Conservation (phyloP, 257 asterid species). For the Salvia splendens region DNA sequence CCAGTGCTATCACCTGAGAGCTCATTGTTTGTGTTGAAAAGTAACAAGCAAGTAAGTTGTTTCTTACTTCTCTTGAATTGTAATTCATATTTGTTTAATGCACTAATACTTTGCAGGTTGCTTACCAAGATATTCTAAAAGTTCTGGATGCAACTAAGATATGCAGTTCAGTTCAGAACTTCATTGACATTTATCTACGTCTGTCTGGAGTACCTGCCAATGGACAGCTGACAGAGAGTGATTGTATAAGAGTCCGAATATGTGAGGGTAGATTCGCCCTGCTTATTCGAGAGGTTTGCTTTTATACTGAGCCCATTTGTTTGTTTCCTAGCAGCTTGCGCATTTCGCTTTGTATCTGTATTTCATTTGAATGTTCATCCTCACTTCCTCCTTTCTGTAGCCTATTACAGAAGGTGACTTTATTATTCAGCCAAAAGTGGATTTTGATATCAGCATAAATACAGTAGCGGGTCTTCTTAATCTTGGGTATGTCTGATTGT, state of each 20-base stretch:
- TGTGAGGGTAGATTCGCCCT: constrained; percentile 97
- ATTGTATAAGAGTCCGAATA: constrained; percentile 89
- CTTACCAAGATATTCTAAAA: constrained; percentile 83
- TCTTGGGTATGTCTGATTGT: constrained; percentile 73
- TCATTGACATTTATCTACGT: constrained; percentile 77
- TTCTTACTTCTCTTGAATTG: constrained; percentile 25
- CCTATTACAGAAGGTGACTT: constrained; percentile 95
- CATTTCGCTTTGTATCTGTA: constrained; percentile 18
- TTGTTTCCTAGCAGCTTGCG: constrained; percentile 20
- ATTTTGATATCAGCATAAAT: constrained; percentile 97
- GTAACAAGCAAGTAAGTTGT: constrained; percentile 73
- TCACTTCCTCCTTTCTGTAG: constrained; percentile 41
- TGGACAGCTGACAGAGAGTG: constrained; percentile 86
- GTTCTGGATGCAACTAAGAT: constrained; percentile 90
- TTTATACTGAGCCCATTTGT: constrained; percentile 4
- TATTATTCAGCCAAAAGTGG: constrained; percentile 98
- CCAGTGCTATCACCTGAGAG: constrained; percentile 99
- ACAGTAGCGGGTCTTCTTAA: constrained; percentile 98
- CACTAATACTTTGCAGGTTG: constrained; percentile 60
- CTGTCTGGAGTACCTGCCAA: constrained; percentile 75
- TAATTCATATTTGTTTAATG: constrained; percentile 28
- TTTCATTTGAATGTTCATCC: constrained; percentile 16
- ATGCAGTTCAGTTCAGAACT: constrained; percentile 94
- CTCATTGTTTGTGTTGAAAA: constrained; percentile 91
- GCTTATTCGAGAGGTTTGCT: constrained; percentile 89